Conservation (phyloP, 2,329 filamentous ascomycete species). For the Fusarium cicatricum region DNA sequence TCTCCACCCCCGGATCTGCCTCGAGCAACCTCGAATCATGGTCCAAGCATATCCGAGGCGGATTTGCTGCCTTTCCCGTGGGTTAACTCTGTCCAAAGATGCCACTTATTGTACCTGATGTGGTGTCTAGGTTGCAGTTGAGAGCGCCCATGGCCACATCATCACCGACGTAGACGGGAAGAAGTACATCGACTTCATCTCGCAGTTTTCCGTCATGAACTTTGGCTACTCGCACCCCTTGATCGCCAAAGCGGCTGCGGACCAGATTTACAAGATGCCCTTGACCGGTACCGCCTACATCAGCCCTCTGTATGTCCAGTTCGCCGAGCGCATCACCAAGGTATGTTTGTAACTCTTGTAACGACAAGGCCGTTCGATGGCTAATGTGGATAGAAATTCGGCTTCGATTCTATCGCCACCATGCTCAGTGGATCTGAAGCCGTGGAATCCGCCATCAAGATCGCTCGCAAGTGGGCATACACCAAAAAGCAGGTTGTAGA, state of each 20-base stretch:
- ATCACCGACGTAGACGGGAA: conserved; percentile 17
- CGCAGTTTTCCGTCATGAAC: conserved; percentile 12
- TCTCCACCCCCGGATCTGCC: conserved; percentile 22
- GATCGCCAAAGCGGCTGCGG: conserved; percentile 7
- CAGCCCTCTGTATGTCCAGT: conserved; percentile 16
- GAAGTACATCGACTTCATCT: conserved; percentile 23
- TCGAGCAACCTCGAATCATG: neutral
- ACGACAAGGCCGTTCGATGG: too few relatives aligned
- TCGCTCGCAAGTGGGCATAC: conserved; percentile 34
- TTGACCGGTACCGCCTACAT: conserved; percentile 7
- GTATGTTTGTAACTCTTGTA: neutral
- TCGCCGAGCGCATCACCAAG: conserved; percentile 17
- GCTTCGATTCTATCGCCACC: conserved; percentile 10
- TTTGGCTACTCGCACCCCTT: conserved; percentile 16
- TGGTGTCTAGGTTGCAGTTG: conserved; percentile 1
- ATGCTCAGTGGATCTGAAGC: conserved; percentile 12
- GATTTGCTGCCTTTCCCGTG: conserved; percentile 13
- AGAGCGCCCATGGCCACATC: conserved; percentile 10
- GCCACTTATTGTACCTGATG: neutral
- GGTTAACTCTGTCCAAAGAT: neutral
- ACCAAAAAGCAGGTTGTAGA: conserved; percentile 26
- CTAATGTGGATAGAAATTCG: conserved; percentile 9
- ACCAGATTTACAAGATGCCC: conserved; percentile 13
- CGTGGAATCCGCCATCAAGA: conserved; percentile 32
- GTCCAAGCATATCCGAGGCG: conserved; percentile 8